Conservation (phyloP, 2,329 filamentous ascomycete genomes). For the Curvularia sp. region DNA sequence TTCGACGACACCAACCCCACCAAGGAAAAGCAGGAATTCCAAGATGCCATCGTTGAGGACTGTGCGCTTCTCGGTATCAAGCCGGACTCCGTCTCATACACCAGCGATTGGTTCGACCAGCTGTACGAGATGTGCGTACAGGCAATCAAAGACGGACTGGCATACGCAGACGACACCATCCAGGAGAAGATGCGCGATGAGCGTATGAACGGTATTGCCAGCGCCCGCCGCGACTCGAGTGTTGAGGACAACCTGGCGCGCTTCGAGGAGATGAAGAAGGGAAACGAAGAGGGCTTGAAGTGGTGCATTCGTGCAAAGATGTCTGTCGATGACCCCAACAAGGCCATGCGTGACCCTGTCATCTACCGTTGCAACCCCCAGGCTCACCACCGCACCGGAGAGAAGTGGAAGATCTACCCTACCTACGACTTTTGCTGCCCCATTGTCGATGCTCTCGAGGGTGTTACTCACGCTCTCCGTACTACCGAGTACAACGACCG, state of each 20-base stretch:
- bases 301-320: slow-evolving; percentile 97
- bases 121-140: slow-evolving; percentile 85
- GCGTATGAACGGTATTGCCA: slow-evolving; percentile 83
- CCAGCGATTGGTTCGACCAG: slow-evolving; percentile 93
- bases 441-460: slow-evolving; percentile 79
- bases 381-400: slow-evolving; percentile 78
- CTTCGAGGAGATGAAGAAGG: slow-evolving; percentile 93
- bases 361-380: slow-evolving; percentile 91
- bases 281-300: slow-evolving; percentile 75
- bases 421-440: slow-evolving; percentile 89
- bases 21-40: slow-evolving; percentile 96
- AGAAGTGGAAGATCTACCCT: slow-evolving; percentile 83
- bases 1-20: slow-evolving; percentile 98
- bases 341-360: slow-evolving; percentile 93
- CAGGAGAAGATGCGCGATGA: slow-evolving; percentile 87
- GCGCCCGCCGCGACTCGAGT: slow-evolving; percentile 76
- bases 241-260: slow-evolving; percentile 84
- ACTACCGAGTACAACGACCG: slow-evolving; percentile 89
- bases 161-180: slow-evolving; percentile 93
- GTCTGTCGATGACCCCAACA: slow-evolving; percentile 89
- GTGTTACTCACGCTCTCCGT: slow-evolving; percentile 81
- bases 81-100: slow-evolving; percentile 85
- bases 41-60: slow-evolving; percentile 93
- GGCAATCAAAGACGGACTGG: slow-evolving; percentile 84
- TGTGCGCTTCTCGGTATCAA: slow-evolving; percentile 89